Evolutionary conservation across 306 rosid species (phyloP).

Genomic region (Parietaria judaica): DNA sequence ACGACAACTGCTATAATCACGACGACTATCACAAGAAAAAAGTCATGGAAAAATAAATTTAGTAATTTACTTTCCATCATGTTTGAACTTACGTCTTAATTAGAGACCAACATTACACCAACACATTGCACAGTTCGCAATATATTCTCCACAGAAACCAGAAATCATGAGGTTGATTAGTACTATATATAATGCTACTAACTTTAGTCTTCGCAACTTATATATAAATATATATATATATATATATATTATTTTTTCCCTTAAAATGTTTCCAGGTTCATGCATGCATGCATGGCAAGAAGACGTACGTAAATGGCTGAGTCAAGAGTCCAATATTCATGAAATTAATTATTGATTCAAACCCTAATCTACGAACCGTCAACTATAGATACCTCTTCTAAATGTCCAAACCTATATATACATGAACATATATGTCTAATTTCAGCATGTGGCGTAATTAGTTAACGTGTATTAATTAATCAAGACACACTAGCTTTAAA

Average conservation of each 20-base stretch:
- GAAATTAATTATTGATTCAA: too few species aligned
- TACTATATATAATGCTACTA: background rate
- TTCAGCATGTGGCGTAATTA: background rate
- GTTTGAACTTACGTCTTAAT: background rate
- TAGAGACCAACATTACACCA: too few species aligned
- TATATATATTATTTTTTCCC: background rate
- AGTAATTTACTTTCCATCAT: background rate
- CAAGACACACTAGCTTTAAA: too few species aligned
- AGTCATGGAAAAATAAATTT: too few species aligned
- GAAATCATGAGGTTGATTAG: too few species aligned
- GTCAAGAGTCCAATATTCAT: background rate
- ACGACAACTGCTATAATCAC: too few species aligned
- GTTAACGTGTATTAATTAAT: too few species aligned
- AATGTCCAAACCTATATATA: too few species aligned
- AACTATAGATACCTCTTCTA: too few species aligned
- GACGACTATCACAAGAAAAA: too few species aligned
- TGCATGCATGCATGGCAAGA: constrained; percentile 1
- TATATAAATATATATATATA: background rate
- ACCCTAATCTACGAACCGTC: too few species aligned
- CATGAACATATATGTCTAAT: background rate
- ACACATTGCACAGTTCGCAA: too few species aligned
- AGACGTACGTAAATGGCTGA: background rate
- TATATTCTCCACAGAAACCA: background rate
- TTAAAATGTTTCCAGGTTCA: background rate
- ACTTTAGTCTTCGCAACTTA: background rate